Conservation (phyloP, 2,329 filamentous ascomycete species). For the Penicillium sp. region DNA sequence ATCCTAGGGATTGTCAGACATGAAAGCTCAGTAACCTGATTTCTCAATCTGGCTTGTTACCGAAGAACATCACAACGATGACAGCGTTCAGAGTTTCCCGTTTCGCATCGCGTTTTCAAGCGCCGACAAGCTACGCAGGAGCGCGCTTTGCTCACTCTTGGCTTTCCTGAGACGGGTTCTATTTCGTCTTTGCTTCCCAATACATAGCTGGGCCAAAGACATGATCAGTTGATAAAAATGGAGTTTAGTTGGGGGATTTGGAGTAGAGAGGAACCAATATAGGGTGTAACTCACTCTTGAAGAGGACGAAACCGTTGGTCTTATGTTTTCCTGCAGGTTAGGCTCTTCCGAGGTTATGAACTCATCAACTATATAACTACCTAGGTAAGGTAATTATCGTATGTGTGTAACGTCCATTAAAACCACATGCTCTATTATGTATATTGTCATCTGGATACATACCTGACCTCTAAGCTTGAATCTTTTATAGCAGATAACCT, state of each 20-base stretch:
- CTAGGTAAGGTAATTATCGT: not conserved
- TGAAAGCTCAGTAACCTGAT: not conserved
- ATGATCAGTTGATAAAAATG: not conserved
- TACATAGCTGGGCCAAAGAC: not conserved
- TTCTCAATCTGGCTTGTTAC: not conserved
- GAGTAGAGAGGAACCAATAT: not conserved
- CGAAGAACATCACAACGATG: conserved; percentile 16
- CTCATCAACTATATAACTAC: not conserved
- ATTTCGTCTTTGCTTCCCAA: not conserved
- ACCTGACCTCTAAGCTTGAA: not conserved
- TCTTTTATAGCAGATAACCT: not conserved
- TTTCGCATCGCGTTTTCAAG: conserved; percentile 1
- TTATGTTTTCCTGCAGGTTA: not conserved
- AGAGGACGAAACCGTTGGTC: not conserved
- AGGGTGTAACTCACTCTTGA: not conserved
- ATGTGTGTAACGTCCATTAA: not conserved
- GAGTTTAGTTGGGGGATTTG: not conserved
- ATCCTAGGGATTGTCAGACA: not conserved
- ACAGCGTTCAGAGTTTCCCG: conserved; percentile 3
- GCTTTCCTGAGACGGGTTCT: not conserved
- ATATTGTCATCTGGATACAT: not conserved
- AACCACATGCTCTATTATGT: not conserved
- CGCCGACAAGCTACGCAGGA: not conserved
- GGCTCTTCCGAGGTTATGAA: not conserved
- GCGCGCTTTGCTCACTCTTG: not conserved